A percentile compares a stretch with the other conserved stretches of the same genome.
Evolutionary conservation across 1,139 yeast genomes (phyloP).

Genomic region (Geotrichum macrosporum): DNA sequence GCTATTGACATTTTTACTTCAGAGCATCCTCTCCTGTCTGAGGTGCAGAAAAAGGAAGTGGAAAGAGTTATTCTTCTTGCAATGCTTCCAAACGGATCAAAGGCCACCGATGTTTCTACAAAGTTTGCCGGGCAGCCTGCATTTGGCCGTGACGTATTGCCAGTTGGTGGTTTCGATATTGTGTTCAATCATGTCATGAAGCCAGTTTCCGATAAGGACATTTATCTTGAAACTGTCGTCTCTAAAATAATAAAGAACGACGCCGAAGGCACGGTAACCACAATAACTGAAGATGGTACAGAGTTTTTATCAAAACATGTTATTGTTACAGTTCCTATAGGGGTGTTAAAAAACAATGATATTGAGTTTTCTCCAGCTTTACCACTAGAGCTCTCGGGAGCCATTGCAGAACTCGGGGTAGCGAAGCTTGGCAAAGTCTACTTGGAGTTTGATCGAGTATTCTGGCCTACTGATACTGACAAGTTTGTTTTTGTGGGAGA

Average conservation of each 20-base stretch:
- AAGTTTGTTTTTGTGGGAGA: slow-evolving; percentile 45
- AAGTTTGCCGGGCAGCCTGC: slow-evolving; percentile 57
- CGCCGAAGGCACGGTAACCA: slow-evolving; percentile 29
- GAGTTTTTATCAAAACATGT: slow-evolving; percentile 46
- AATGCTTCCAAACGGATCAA: slow-evolving; percentile 77
- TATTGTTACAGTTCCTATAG: slow-evolving; percentile 72
- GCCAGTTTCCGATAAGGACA: slow-evolving; percentile 41
- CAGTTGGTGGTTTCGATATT: slow-evolving; percentile 62
- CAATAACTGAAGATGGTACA: slow-evolving; percentile 33
- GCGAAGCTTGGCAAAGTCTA: slow-evolving; percentile 76
- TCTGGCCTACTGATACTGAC: slow-evolving; percentile 59
- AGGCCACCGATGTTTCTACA: slow-evolving; percentile 32
- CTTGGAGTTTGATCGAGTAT: slow-evolving; percentile 63
- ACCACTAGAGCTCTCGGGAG: slow-evolving; percentile 36
- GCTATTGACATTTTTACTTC: slow-evolving; percentile 48
- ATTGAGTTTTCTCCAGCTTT: slow-evolving; percentile 46
- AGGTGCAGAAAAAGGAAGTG: slow-evolving; percentile 47
- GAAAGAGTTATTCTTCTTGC: slow-evolving; percentile 51
- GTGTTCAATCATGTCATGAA: slow-evolving; percentile 27
- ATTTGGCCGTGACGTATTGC: slow-evolving; percentile 84
- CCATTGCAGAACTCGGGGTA: slow-evolving; percentile 53
- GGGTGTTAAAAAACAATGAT: slow-evolving; percentile 50
- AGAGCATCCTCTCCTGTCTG: slow-evolving; percentile 41
- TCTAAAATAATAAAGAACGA: slow-evolving; percentile 34
- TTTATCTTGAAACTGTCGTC: slow-evolving; percentile 50